Base-by-base conservation (phyloP, 2,329 filamentous ascomycete genomes). In the Phaeophleospora eucalypticola region DNA sequence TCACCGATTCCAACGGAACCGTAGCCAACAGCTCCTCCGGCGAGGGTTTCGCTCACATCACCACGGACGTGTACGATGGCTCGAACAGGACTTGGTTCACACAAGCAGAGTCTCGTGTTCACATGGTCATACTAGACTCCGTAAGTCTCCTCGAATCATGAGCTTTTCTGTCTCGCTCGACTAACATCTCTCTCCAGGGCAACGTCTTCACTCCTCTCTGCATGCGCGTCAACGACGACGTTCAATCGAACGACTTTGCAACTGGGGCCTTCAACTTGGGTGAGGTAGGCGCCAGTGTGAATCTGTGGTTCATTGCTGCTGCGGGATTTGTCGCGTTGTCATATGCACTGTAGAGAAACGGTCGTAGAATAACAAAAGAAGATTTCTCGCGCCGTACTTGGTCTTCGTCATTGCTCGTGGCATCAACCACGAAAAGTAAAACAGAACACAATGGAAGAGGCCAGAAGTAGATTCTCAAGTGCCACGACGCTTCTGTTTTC, bases 41-140 rank as follows among this genome's bases (percentile, higher is more conserved):
- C 19, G 45, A 38, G 1, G 48, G 48, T 4, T 51, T 51, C 20
- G 48, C 48, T n/a, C 45, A 51, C 27, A 47, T 51, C 18, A 48
- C 48, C 1, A 43, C 39, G 16, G 45, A 45, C 18, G 36, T 42
- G 1, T 47, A 41, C 19, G 48, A 51, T 21, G 37, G 36, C 27
- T 18, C 15, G 12, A 51, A 51, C 18, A 32, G 27, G 17, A 51
- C 41, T 4, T 41, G 46, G 14, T 24, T 47, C 15, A 44, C 45
- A 16, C 43, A 41, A 7, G 44, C 41, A 4, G 48, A 51, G 19
- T 39, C 36, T 4, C 37, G 45, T 10, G 16, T 47, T 3, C 45
- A 51, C 16, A 47, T 51, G 34, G 36, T 51, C 9, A 46, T 47
- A 8, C 45, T 51, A 19, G 45, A 51, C 14, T 47, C 44, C n/a